Percentiles rank a stretch among this genome's conserved stretches.
phyloP scores from a whole-genome alignment of 352 stramenopile genomes.

The Pythium vanterpoolii region DNA sequence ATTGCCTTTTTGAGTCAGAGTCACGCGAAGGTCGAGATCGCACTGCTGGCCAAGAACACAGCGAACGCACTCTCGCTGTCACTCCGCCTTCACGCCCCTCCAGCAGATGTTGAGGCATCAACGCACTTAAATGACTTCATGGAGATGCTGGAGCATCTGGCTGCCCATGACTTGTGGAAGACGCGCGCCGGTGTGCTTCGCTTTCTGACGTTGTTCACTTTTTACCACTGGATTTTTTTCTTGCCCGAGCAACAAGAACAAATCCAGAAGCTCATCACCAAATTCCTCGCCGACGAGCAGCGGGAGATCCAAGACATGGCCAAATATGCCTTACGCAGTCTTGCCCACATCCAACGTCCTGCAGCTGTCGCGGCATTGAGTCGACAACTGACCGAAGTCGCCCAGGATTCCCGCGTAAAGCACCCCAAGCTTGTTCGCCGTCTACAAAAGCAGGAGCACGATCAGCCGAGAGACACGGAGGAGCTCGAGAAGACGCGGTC shows the following conservation, averaged over 20 bases:
- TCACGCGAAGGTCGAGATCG: slow-evolving; percentile 64
- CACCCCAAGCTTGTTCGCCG: slow-evolving; percentile 62
- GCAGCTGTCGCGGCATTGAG: slow-evolving; percentile 36
- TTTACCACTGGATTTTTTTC: slow-evolving; percentile 73
- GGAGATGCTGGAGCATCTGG: slow-evolving; percentile 39
- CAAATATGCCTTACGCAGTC: slow-evolving; percentile 63
- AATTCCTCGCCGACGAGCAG: slow-evolving; percentile 64
- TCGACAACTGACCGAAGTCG: slow-evolving; percentile 32
- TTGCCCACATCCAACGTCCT: slow-evolving; percentile 54
- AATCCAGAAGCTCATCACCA: slow-evolving; percentile 48
- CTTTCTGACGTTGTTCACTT: slow-evolving; percentile 69
- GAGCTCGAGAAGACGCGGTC: slow-evolving; percentile 30
- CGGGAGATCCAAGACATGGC: slow-evolving; percentile 80
- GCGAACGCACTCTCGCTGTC: slow-evolving; percentile 55
- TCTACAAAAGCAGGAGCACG: slow-evolving; percentile 36
- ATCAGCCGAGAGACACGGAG: slow-evolving; percentile 28
- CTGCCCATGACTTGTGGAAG: slow-evolving; percentile 50
- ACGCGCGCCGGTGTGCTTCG: slow-evolving; percentile 64
- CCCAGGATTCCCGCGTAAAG: slow-evolving; percentile 40
- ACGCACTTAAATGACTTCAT: slow-evolving; percentile 29
- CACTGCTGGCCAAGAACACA: slow-evolving; percentile 58
- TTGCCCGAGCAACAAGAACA: slow-evolving; percentile 32
- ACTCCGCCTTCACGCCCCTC: slow-evolving; percentile 40
- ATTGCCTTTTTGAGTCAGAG: slow-evolving; percentile 68
- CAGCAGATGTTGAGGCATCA: slow-evolving; percentile 5